Conservation (phyloP, 2,329 filamentous ascomycete genomes). For the Colletotrichum trifolii region DNA sequence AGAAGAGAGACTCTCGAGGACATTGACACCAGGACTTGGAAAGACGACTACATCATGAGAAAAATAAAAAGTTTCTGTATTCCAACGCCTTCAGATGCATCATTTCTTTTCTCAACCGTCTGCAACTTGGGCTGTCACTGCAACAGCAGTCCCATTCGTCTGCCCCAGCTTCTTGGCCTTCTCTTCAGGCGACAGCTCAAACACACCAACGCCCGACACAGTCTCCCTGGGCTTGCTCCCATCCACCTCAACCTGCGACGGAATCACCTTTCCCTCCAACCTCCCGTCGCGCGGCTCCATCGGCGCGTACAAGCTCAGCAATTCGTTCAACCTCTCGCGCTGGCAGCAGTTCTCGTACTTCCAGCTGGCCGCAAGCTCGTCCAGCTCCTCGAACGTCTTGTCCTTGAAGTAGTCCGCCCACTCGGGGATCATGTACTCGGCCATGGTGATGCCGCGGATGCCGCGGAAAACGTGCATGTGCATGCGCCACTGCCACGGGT, state of each 20-base stretch:
- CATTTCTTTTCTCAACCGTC: background rate
- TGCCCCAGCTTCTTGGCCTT: conserved; percentile 36
- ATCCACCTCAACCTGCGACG: conserved; percentile 24
- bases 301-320: conserved; percentile 37
- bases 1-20: too few relatives aligned
- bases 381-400: conserved; percentile 54
- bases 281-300: conserved; percentile 41
- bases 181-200: conserved; percentile 44
- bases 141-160: conserved; percentile 5
- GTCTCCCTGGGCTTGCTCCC: conserved; percentile 33
- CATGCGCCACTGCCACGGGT: conserved; percentile 42
- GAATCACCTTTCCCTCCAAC: conserved; percentile 44
- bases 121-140: background rate
- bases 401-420: conserved; percentile 58
- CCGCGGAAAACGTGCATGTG: conserved; percentile 41
- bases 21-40: too few relatives aligned
- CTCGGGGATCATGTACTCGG: conserved; percentile 56
- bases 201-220: conserved; percentile 43
- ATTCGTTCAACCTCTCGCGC: conserved; percentile 57
- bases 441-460: conserved; percentile 45
- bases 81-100: conserved; percentile 19
- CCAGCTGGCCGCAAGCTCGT: conserved; percentile 60
- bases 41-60: too few relatives aligned
- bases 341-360: conserved; percentile 62
- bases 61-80: background rate